Evolutionary conservation across 2,329 filamentous ascomycete genomes (phyloP).

Genomic region (Sporothrix phasma): DNA sequence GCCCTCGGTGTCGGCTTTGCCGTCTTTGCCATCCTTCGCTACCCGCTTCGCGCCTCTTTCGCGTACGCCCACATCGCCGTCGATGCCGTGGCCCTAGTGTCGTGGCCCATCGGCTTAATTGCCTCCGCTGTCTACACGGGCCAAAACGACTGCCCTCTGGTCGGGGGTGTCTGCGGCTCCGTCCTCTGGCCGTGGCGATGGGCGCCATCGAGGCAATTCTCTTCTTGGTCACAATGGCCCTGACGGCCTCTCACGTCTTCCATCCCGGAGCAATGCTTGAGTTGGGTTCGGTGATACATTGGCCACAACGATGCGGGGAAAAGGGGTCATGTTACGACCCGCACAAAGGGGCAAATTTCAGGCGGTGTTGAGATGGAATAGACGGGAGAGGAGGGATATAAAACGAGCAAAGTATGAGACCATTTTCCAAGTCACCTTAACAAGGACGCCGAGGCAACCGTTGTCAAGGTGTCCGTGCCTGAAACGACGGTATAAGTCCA

Average conservation of each 20-base stretch:
- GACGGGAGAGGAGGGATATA: too few species aligned
- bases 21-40: background rate
- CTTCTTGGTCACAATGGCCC: background rate
- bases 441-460: too few species aligned
- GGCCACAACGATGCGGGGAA: too few species aligned
- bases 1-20: background rate
- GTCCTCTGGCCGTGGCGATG: background rate
- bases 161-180: background rate
- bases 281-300: too few species aligned
- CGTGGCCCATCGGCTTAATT: background rate
- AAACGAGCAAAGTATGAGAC: too few species aligned
- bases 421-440: too few species aligned
- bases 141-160: background rate
- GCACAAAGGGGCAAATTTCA: too few species aligned
- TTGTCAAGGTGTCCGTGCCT: too few species aligned
- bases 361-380: too few species aligned
- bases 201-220: background rate
- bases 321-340: too few species aligned
- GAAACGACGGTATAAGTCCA: too few species aligned
- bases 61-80: background rate
- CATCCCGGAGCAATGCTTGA: too few species aligned
- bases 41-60: background rate
- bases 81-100: background rate
- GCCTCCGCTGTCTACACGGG: background rate
- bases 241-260: background rate